Evolutionary conservation across 805 yeast genomes (phyloP), one percentile per base, ranked within the genome.

Genomic region (Ogataea ganodermae): DNA sequence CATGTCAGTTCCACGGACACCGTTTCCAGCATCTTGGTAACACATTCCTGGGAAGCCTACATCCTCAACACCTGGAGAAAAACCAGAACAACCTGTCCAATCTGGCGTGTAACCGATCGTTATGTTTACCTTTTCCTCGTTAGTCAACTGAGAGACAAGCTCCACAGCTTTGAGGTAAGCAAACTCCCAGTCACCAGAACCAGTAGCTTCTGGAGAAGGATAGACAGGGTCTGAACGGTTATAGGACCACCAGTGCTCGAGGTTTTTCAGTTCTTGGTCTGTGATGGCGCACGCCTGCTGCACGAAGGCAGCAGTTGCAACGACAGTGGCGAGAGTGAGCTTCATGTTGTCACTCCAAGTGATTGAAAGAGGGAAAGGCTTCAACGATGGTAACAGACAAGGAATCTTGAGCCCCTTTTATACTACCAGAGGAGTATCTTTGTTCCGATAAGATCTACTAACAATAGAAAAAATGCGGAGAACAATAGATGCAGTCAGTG

Each of bases 51-150:
- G 79, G 31, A 51, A 51, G 5, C 85, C 86, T 27, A 79, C 71
- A 59, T 84, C 78, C 2, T 81, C 82, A 5, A 84, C 84, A 23
- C 79, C 71, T 1, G 81, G 81, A 79, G 83, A 80, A 14, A 83
- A 83, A 12, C 80, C 79, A 16, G 51, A 43, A 33, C 53, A 48
- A 1, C 57, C 51, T 13, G 32, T 41, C 12, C 22, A 10, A 41
- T 21, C 6, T 39, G 20, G 9, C 50, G n/a, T 2, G 16, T 24
- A 41, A 20, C 86, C 86, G 3, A 84, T 77, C 5, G 86, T 81
- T 41, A 81, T 62, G 58, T 81, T 81, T 22, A 79, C 84, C 54
- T 80, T 81, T 58, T 82, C 87, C 14, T 73, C 65, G 31, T 76
- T 72, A 3, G 84, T 70, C 79, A 82, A 75, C 50, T 75, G 76